Conservation (phyloP, 371 early-diverging fungal species). For the Lichtheimia ramosa region DNA sequence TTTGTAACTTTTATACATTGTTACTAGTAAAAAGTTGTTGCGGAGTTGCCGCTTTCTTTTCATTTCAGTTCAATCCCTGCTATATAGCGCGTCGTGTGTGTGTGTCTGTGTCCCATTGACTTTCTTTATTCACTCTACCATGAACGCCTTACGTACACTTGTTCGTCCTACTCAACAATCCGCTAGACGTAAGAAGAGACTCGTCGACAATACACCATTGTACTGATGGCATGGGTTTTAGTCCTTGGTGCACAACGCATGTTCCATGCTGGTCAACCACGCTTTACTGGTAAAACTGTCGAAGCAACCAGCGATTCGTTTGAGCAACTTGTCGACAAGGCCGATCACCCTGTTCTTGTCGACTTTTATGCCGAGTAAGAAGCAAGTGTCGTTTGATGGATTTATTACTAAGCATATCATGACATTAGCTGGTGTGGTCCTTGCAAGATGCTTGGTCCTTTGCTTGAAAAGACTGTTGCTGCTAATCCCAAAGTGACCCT, state of each 20-base stretch:
- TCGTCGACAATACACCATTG: no score
- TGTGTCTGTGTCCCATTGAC: not conserved
- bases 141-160: conserved; percentile 10
- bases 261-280: conserved; percentile 31
- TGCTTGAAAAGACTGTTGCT: conserved; percentile 59
- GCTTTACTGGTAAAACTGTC: conserved; percentile 47
- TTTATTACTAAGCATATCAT: not conserved
- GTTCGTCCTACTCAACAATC: conserved; percentile 6
- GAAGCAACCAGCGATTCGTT: conserved; percentile 51
- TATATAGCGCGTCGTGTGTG: not conserved
- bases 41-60: not conserved
- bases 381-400: not conserved
- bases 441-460: conserved; percentile 73
- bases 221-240: not conserved
- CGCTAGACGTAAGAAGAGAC: not conserved
- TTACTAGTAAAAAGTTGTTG: conserved; percentile 1
- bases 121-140: not conserved
- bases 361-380: conserved; percentile 79
- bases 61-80: not conserved
- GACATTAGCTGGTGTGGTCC: conserved; percentile 81
- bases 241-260: conserved; percentile 1
- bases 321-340: conserved; percentile 49
- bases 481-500: conserved; percentile 67
- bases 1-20: conserved; percentile 15
- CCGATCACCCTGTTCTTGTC: conserved; percentile 71